Conservation (phyloP, 2,329 filamentous ascomycete species). For the Grosmannia serpens region DNA sequence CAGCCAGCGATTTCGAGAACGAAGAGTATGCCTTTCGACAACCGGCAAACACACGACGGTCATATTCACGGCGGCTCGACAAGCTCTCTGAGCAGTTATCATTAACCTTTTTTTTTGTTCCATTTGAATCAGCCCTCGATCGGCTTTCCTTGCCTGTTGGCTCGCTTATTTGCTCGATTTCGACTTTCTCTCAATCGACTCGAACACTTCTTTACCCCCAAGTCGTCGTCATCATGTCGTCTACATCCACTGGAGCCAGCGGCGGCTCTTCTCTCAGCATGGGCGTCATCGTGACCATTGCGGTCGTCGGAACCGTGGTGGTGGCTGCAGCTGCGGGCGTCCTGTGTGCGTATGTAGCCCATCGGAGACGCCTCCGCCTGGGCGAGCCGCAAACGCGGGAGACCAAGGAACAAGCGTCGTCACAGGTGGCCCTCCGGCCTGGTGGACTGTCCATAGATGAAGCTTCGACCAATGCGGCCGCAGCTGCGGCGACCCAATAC, state of each 20-base stretch:
- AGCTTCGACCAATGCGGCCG: not conserved
- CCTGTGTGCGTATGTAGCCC: constrained; percentile 28
- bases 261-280: constrained; percentile 14
- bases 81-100: not conserved
- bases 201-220: not conserved
- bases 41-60: not conserved
- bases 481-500: not conserved
- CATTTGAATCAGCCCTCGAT: too few species aligned
- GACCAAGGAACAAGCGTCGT: not conserved
- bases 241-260: not conserved
- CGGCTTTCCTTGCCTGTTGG: not conserved
- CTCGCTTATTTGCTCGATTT: not conserved
- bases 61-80: not conserved
- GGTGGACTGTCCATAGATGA: not conserved
- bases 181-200: not conserved
- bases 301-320: constrained; percentile 33
- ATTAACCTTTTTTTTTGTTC: not conserved
- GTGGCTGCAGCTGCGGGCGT: constrained; percentile 31
- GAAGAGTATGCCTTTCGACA: not conserved
- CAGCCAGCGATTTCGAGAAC: not conserved
- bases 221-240: not conserved
- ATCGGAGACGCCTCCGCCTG: constrained; percentile 2
- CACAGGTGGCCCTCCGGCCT: not conserved
- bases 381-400: not conserved
- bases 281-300: constrained; percentile 30